Conservation (phyloP, 148 eudicot species). For the Chenopodium berlandieri region DNA sequence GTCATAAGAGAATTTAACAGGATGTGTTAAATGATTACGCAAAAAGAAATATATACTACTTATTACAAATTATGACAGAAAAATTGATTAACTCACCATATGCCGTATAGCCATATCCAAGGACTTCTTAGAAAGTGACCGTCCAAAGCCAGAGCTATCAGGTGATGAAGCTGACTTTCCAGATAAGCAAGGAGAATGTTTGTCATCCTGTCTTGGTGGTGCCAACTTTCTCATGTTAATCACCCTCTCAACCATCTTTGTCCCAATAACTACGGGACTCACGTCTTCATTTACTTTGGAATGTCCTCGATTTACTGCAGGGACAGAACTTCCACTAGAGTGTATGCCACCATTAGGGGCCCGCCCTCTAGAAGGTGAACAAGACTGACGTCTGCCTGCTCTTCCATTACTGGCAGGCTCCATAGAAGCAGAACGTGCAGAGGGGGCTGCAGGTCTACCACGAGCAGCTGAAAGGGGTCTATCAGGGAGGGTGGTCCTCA, state of each 20-base stretch:
- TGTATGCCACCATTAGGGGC: constrained; percentile 66
- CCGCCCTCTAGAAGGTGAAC: constrained; percentile 92
- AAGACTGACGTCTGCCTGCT: constrained; percentile 67
- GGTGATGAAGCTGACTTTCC: constrained; percentile 88
- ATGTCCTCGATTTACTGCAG: constrained; percentile 62
- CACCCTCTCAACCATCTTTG: constrained; percentile 97
- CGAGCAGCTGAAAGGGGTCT: constrained; percentile 85
- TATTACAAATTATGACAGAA: not conserved
- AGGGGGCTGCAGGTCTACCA: constrained; percentile 80
- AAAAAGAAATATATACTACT: not conserved
- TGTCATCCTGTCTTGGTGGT: constrained; percentile 84
- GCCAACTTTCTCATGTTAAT: constrained; percentile 88
- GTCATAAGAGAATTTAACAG: not conserved
- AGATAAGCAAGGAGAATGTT: constrained; percentile 84
- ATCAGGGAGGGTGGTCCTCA: constrained; percentile 82
- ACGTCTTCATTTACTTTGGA: constrained; percentile 79
- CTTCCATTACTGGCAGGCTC: constrained; percentile 70
- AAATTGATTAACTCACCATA: constrained; percentile 55
- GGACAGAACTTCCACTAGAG: constrained; percentile 76
- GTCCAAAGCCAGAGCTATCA: constrained; percentile 90
- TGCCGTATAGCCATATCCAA: constrained; percentile 98
- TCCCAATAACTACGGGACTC: constrained; percentile 82
- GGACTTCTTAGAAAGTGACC: constrained; percentile 91
- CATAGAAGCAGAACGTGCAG: constrained; percentile 68
- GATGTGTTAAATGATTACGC: not conserved